Conservation (phyloP, 1,284 basidiomycete genomes). For the Psilocybe mexicana region DNA sequence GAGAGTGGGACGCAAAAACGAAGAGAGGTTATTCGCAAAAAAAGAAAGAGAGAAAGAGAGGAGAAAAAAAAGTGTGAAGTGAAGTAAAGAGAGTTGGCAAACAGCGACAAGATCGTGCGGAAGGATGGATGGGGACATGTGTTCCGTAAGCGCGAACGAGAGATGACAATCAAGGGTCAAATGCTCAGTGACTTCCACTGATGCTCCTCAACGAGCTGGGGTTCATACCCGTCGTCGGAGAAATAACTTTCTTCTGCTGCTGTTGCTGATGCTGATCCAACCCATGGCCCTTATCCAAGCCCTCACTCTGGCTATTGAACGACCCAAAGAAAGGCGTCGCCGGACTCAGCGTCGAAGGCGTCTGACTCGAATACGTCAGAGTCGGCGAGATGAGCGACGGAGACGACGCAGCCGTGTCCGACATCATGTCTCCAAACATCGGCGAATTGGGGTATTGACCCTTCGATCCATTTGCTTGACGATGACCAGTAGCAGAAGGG, state of each 20-base stretch:
- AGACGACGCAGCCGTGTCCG: slow-evolving; percentile 33
- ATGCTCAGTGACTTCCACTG: slow-evolving; percentile 3
- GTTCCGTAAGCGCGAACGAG: neutral
- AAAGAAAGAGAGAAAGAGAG: neutral
- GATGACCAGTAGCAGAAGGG: neutral
- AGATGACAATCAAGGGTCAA: neutral
- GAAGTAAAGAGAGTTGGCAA: too few species aligned
- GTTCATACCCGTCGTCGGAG: slow-evolving; percentile 3
- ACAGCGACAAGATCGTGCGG: neutral
- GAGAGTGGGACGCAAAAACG: neutral
- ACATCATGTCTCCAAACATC: slow-evolving; percentile 18
- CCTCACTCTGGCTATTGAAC: slow-evolving; percentile 34
- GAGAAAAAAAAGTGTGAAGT: neutral
- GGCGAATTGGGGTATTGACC: slow-evolving; percentile 18
- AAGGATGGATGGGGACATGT: neutral
- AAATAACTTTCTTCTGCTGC: slow-evolving; percentile 13
- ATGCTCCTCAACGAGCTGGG: slow-evolving; percentile 12
- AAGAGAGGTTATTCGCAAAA: neutral
- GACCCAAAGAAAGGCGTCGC: slow-evolving; percentile 60
- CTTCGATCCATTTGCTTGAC: slow-evolving; percentile 12
- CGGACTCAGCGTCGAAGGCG: slow-evolving; percentile 61
- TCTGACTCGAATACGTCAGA: slow-evolving; percentile 58
- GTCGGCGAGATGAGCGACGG: slow-evolving; percentile 57
- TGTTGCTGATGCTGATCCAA: slow-evolving; percentile 14
- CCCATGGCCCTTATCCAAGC: slow-evolving; percentile 24